Conservation (phyloP, 305 asterid species). For the Fraxinus xanthoxyloides region DNA sequence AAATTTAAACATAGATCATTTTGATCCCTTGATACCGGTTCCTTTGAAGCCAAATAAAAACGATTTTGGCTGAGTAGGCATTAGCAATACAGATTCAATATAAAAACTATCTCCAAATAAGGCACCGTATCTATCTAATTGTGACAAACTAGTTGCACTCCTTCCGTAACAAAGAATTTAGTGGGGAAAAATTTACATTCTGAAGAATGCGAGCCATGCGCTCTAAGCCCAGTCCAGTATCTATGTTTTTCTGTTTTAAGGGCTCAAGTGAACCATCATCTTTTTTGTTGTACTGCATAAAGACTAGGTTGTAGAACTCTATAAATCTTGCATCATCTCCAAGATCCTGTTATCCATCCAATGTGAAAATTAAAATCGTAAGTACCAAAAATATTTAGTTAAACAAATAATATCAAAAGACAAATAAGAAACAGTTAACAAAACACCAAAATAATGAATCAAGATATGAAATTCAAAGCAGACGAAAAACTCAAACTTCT, state of each 20-base stretch:
- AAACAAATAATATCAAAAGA: not conserved
- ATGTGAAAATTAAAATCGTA: conserved; percentile 9
- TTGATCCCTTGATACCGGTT: not conserved
- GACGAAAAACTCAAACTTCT: conserved; percentile 2
- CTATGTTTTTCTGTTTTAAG: conserved; percentile 90
- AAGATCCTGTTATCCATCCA: conserved; percentile 63
- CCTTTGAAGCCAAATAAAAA: not conserved
- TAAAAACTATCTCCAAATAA: not conserved
- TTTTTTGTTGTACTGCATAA: conserved; percentile 87
- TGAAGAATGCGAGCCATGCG: conserved; percentile 97
- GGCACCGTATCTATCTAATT: not conserved
- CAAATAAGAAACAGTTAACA: conserved; percentile 2
- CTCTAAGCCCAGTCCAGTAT: conserved; percentile 95
- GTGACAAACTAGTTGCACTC: not conserved
- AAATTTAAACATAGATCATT: not conserved
- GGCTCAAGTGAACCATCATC: conserved; percentile 98
- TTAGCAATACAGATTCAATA: not conserved
- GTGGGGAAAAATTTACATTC: conserved; percentile 39
- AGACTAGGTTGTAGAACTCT: conserved; percentile 97
- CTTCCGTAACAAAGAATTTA: not conserved
- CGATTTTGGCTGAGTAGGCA: not conserved
- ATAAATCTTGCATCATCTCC: conserved; percentile 92
- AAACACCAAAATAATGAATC: conserved; percentile 10
- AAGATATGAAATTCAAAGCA: conserved; percentile 2
- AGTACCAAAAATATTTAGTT: not conserved